Conservation (phyloP, 75 land plant species). For the Chamaecyparis obtusa region DNA sequence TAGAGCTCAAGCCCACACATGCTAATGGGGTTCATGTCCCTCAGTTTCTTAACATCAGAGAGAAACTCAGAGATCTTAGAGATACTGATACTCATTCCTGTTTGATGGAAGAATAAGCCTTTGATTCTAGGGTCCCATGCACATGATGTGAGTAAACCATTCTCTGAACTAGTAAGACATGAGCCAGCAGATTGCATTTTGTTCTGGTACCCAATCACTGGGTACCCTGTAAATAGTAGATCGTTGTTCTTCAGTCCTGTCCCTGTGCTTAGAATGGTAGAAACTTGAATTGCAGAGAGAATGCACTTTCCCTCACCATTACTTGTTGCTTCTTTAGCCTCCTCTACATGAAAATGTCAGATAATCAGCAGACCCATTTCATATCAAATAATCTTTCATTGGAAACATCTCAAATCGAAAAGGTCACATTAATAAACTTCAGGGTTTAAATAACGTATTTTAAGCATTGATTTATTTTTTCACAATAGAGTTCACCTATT, state of each 20-base stretch:
- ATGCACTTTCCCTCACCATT: slow-evolving; percentile 49
- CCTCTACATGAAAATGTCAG: slow-evolving; percentile 31
- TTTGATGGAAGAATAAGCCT: slow-evolving; percentile 22
- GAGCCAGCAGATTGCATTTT: slow-evolving; percentile 19
- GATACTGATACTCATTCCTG: slow-evolving; percentile 16
- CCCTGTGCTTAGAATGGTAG: slow-evolving; percentile 15
- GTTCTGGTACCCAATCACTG: slow-evolving; percentile 63
- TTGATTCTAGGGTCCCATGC: slow-evolving; percentile 27
- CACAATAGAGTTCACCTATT: too few relatives aligned
- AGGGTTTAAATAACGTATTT: too few relatives aligned
- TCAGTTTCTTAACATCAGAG: slow-evolving; percentile 22
- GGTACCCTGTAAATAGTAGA: slow-evolving; percentile 46
- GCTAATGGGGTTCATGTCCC: slow-evolving; percentile 13
- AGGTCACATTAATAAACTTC: too few relatives aligned
- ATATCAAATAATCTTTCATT: too few relatives aligned
- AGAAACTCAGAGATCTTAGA: slow-evolving; percentile 5
- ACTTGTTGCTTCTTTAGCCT: slow-evolving; percentile 29
- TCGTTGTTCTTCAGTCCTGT: slow-evolving; percentile 58
- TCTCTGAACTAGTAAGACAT: slow-evolving; percentile 12
- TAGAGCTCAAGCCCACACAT: slow-evolving; percentile 40
- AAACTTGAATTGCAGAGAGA: slow-evolving; percentile 11
- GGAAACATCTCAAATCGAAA: too few relatives aligned
- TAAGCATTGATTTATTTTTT: too few relatives aligned
- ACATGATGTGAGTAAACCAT: slow-evolving; percentile 14
- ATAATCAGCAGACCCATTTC: not conserved